phyloP scores from a whole-genome alignment of 805 yeast genomes.

The Brettanomyces anomalus region DNA sequence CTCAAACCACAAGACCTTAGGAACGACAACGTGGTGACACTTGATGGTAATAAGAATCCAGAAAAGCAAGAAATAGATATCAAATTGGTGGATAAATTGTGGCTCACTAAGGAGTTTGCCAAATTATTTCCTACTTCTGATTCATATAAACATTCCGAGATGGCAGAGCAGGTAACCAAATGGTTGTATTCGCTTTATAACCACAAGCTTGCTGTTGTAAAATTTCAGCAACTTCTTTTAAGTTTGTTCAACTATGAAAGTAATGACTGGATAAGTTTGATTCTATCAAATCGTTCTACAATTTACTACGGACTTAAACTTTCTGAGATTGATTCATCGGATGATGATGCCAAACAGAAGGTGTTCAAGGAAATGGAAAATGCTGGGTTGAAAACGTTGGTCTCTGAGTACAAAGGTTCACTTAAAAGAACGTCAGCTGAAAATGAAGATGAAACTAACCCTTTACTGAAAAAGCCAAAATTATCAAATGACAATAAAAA shows the following conservation, averaged over 20 bases:
- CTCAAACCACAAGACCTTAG: constrained; percentile 10
- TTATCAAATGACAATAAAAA: constrained; percentile 5
- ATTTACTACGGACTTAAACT: constrained; percentile 23
- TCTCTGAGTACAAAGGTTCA: constrained; percentile 28
- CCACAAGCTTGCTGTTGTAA: constrained; percentile 27
- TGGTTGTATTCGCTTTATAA: constrained; percentile 27
- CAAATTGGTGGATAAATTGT: constrained; percentile 29
- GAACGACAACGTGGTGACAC: constrained; percentile 5
- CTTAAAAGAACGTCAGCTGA: constrained; percentile 1
- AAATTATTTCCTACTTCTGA: constrained; percentile 26
- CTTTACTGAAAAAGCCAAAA: constrained; percentile 1
- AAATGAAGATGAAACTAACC: constrained; percentile 3
- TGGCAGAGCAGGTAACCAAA: constrained; percentile 31
- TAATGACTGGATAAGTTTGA: constrained; percentile 36
- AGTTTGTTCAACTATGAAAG: constrained; percentile 44
- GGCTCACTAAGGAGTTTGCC: constrained; percentile 45
- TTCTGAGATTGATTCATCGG: constrained; percentile 11
- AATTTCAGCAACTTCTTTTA: constrained; percentile 46
- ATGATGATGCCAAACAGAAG: constrained; percentile 23
- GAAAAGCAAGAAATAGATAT: not conserved
- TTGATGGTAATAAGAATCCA: not conserved
- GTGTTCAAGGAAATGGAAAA: constrained; percentile 36
- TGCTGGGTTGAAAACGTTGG: constrained; percentile 31
- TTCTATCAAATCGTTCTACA: constrained; percentile 35
- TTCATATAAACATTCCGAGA: constrained; percentile 26